Base-by-base conservation (phyloP, 2,329 filamentous ascomycete species). In the Colletotrichum incanum region DNA sequence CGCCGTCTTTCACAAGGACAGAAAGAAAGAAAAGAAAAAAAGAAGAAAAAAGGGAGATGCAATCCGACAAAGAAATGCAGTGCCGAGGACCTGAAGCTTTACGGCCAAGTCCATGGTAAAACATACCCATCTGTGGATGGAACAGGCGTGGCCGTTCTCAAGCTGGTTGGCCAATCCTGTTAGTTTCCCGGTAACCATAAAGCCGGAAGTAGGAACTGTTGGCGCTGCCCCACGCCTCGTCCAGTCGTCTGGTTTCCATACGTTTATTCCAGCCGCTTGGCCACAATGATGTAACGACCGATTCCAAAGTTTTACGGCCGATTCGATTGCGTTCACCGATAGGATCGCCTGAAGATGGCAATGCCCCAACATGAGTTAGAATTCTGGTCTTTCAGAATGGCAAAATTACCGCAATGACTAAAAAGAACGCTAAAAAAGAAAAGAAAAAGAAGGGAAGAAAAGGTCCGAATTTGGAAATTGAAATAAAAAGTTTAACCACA, bases 231-330 rank as follows among this genome's bases (percentile, higher is more conserved):
- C 63, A 28, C 67, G 62, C 47, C 54, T 67, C 28, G 47, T 60
- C 45, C 67, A 45, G 54, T 45, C 39, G 56, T 55, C 26, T 49
- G 43, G 63, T 26, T 23, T 26, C 47, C 39, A 41, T n/a, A 28
- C 50, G 66, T 28, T 52, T 47, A 20, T 28, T 65, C 9, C 26
- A 58, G 50, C 66, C 60, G 41, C 50, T 50, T 69, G 67, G 52
- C 52, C 26, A 37, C 26, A 16, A 65, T 39, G 61, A 37, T 61
- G 52, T 52, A 45, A 37, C 26, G 23, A 26, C 43, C 61, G 34
- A 41, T 16, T 26, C 20, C 20, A 23, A 26, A 31, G 20, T 39
- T 37, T 60, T 61, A 67, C 63, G 23, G 67, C 63, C 67, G 50
- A 47, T 20, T 26, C 16, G 47, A 58, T 3, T 18, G 61, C 26